A percentile compares a stretch with the other conserved stretches of the same genome.
Evolutionary conservation across 352 stramenopile species (phyloP).

Genomic region (Globisporangium radiosum): DNA sequence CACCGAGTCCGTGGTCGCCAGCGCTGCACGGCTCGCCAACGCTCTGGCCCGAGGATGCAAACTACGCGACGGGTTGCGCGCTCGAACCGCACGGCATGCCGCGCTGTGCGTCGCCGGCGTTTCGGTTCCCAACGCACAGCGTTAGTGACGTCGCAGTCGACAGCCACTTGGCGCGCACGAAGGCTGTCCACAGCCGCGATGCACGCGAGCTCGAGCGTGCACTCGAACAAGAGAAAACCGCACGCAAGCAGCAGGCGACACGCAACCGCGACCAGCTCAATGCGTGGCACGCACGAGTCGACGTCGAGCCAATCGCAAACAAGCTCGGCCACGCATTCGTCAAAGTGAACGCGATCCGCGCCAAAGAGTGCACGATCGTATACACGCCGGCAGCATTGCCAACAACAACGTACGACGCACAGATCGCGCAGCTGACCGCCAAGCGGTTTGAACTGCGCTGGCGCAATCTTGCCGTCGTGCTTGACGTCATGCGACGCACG

Average conservation of each 20-base stretch:
- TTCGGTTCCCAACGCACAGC: slow-evolving; percentile 20
- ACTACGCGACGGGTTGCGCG: slow-evolving; percentile 26
- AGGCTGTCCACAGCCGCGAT: slow-evolving; percentile 22
- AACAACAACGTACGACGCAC: slow-evolving; percentile 22
- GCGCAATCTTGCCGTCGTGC: slow-evolving; percentile 30
- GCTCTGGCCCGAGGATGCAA: slow-evolving; percentile 43
- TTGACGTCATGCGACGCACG: slow-evolving; percentile 53
- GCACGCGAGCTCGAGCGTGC: slow-evolving; percentile 19
- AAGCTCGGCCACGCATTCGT: slow-evolving; percentile 40
- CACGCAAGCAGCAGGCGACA: slow-evolving; percentile 18
- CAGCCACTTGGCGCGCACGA: slow-evolving; percentile 18
- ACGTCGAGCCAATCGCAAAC: slow-evolving; percentile 38
- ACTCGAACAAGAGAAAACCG: slow-evolving; percentile 27
- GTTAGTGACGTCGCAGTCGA: slow-evolving; percentile 18
- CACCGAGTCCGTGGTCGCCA: slow-evolving; percentile 25
- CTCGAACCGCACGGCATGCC: slow-evolving; percentile 26
- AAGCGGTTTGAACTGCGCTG: slow-evolving; percentile 43
- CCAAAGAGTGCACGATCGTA: slow-evolving; percentile 41
- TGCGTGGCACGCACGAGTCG: slow-evolving; percentile 31
- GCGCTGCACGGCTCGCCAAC: slow-evolving; percentile 37
- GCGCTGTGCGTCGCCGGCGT: slow-evolving; percentile 40
- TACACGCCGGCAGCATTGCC: slow-evolving; percentile 41
- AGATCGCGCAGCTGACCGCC: slow-evolving; percentile 24
- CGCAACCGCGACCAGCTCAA: slow-evolving; percentile 31
- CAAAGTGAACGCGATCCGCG: slow-evolving; percentile 25